Evolutionary conservation across 192 early-diverging fungal genomes (phyloP), one percentile per base, ranked within the genome.

Genomic region (Linderina pennispora): DNA sequence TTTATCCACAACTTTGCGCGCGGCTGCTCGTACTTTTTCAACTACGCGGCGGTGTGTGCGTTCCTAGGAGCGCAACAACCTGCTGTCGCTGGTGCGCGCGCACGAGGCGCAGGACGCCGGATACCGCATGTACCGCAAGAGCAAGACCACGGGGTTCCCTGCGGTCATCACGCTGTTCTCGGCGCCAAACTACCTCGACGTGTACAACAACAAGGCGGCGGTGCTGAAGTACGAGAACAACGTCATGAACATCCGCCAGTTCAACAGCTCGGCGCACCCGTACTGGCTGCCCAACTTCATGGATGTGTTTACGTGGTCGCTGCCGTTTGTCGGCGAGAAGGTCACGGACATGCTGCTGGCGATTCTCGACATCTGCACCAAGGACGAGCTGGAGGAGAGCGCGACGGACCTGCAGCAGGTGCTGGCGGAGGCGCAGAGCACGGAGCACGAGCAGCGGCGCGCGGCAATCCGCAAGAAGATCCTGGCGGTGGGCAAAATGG

Each of bases 241-340:
- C 48, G 90, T 97, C 23, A 94, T 98, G 92, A 98, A 98, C 77
- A 98, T 98, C 66, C 84, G 95, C 35, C 91, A 97, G 63, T 85
- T 83, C 66, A 92, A 92, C 66, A 89, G 83, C 57, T 91, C 90
- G 15, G 90, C 95, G 23, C 92, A 98, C 55, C 92, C 95, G 31
- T 98, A 98, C 74, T 96, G 93, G 92, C 65, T 98, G 47, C 95
- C 92, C 22, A 96, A 98, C 71, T 98, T 98, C 53, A 94, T 98
- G 92, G 95, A 98, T 55, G 93, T 95, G 4, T 96, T 98, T 57
- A 90, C 90, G 16, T 98, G 95, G 93, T 91, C 88, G 22, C 65
- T 98, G 48, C 94, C 94, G 5, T 98, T 98, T 77, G 90, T 98
- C 16, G 92, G 94, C 21, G 94, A 98, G 76, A 98, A 98, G 57